Evolutionary conservation across 1,284 basidiomycete genomes (phyloP).

Genomic region (Puccinia polysora): DNA sequence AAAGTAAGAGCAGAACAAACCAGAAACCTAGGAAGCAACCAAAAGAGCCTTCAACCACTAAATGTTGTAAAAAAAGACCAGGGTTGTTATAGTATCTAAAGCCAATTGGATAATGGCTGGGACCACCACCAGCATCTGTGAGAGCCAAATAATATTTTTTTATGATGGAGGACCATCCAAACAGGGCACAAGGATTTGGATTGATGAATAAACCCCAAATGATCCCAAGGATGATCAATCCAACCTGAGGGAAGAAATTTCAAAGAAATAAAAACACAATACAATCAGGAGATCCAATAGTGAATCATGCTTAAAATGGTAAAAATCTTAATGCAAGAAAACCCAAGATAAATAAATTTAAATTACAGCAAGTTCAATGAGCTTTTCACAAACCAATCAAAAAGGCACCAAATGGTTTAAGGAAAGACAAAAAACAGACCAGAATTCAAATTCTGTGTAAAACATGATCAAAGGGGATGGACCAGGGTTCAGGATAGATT

Average conservation of each 20-base stretch:
- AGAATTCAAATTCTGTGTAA: slow-evolving; percentile 41
- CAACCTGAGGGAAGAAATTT: slow-evolving; percentile 17
- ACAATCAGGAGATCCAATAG: background rate
- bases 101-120: slow-evolving; percentile 44
- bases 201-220: slow-evolving; percentile 16
- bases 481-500: background rate
- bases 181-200: background rate
- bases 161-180: background rate
- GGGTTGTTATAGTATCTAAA: slow-evolving; percentile 53
- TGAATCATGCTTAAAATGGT: slow-evolving; percentile 57
- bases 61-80: slow-evolving; percentile 55
- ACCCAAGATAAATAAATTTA: slow-evolving; percentile 51
- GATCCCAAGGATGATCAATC: slow-evolving; percentile 37
- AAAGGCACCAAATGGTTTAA: background rate
- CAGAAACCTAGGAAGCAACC: slow-evolving; percentile 37
- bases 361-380: too few species aligned
- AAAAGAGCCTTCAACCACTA: slow-evolving; percentile 35
- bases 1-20: background rate
- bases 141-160: background rate
- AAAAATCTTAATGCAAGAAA: slow-evolving; percentile 69
- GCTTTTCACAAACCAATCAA: too few species aligned
- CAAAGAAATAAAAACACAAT: slow-evolving; percentile 35
- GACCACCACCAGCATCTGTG: slow-evolving; percentile 32
- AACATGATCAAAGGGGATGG: background rate
- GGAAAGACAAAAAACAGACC: slow-evolving; percentile 6